These are phyloP conservation scores for Buddleja alternifolia DNA, from an alignment of 257 asterid genomes.

Conservation along the genomic window DNA sequence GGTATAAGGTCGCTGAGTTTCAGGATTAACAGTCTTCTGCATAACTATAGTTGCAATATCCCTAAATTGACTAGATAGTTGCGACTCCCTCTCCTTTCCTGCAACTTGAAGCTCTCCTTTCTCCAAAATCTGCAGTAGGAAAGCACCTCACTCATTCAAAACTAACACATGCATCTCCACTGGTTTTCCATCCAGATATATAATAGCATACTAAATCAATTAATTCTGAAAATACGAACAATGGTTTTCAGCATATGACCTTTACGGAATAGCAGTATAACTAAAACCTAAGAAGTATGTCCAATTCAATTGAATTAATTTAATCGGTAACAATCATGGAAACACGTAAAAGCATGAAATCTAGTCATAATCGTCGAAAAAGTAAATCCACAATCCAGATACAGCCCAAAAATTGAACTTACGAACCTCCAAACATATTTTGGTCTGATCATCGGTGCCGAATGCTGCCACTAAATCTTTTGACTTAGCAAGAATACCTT, in stretches of 20 bases:
- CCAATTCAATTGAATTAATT: neutral
- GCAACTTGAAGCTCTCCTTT: slow-evolving; percentile 98
- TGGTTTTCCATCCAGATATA: neutral
- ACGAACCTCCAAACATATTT: slow-evolving; percentile 39
- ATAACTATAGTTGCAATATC: slow-evolving; percentile 92
- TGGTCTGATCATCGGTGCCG: slow-evolving; percentile 79
- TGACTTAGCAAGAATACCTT: slow-evolving; percentile 87
- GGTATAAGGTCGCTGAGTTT: slow-evolving; percentile 90
- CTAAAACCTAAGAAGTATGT: no score
- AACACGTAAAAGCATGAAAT: slow-evolving; percentile 2
- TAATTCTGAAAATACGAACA: neutral
- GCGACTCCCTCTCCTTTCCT: slow-evolving; percentile 97
- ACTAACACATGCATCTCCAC: neutral
- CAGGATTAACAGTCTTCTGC: slow-evolving; percentile 93
- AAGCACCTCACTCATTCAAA: slow-evolving; percentile 3
- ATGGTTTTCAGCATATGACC: no score
- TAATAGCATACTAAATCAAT: neutral
- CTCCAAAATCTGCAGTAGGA: slow-evolving; percentile 76
- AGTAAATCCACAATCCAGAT: no score
- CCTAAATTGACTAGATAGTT: slow-evolving; percentile 84
- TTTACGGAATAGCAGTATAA: no score
- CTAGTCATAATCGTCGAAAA: no score
- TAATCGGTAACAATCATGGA: neutral
- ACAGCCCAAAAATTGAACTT: neutral
- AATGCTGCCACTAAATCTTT: slow-evolving; percentile 80